Evolutionary conservation across 2,329 filamentous ascomycete genomes (phyloP).

Genomic region (Paracoccidioides brasiliensis): DNA sequence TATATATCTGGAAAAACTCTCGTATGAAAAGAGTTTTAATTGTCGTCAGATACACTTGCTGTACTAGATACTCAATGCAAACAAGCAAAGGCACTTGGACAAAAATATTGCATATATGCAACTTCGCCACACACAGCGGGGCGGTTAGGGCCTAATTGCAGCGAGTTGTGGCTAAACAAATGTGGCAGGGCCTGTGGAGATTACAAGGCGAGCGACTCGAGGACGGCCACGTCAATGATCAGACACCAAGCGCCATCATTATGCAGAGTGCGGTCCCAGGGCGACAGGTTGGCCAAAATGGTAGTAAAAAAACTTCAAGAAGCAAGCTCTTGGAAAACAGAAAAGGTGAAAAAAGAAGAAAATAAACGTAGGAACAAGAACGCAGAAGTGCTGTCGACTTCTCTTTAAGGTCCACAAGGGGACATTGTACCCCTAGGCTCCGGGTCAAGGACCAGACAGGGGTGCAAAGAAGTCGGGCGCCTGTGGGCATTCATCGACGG

Average conservation of each 20-base stretch:
- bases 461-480: background rate
- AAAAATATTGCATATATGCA: slow-evolving; percentile 8
- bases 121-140: slow-evolving; percentile 7
- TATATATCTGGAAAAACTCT: slow-evolving; percentile 1
- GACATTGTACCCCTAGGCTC: background rate
- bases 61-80: background rate
- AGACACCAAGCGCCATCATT: background rate
- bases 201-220: slow-evolving; percentile 1
- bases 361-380: background rate
- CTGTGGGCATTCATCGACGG: background rate
- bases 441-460: background rate
- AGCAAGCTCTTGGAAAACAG: background rate
- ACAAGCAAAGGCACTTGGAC: background rate
- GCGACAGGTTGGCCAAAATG: background rate
- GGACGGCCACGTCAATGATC: slow-evolving; percentile 21
- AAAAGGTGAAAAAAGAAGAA: background rate
- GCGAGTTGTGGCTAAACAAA: slow-evolving; percentile 5
- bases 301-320: background rate
- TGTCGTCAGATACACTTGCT: background rate
- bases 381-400: background rate
- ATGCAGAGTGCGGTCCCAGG: background rate
- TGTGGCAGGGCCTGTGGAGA: background rate
- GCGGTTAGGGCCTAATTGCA: background rate
- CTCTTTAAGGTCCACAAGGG: slow-evolving; percentile 2
- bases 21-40: background rate